Conservation (phyloP, 2,329 filamentous ascomycete species). For the Fusarium zealandicum region DNA sequence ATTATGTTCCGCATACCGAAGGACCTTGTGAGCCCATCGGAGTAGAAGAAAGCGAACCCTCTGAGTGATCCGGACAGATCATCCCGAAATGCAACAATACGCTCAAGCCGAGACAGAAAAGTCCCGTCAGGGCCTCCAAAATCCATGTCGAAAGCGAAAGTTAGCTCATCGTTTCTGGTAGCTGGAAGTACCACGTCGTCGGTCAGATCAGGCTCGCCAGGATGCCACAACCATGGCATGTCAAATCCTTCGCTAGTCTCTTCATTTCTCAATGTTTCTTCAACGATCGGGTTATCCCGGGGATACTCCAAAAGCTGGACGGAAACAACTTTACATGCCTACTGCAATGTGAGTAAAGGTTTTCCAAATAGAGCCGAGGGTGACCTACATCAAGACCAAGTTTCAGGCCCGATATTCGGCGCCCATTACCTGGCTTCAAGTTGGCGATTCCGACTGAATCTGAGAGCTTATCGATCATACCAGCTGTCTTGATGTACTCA, state of each 20-base stretch:
- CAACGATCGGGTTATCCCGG: too few relatives aligned
- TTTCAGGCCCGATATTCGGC: background rate
- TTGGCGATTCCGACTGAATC: background rate
- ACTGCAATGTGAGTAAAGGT: background rate
- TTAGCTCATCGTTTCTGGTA: background rate
- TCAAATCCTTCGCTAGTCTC: too few relatives aligned
- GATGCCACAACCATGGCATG: conserved; percentile 4
- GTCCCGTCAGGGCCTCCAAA: conserved; percentile 4
- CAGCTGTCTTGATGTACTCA: background rate
- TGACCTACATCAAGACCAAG: conserved; percentile 20
- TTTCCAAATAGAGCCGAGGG: accelerated
- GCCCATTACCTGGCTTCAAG: background rate
- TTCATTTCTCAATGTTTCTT: too few relatives aligned
- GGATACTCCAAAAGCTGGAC: background rate
- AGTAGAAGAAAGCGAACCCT: conserved; percentile 12
- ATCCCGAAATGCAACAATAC: background rate
- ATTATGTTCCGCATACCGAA: background rate
- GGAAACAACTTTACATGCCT: conserved; percentile 13
- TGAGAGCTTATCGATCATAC: accelerated
- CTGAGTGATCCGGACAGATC: accelerated
- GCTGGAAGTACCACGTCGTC: background rate
- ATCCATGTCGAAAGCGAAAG: conserved; percentile 10
- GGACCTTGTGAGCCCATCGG: background rate
- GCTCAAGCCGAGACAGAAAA: background rate
- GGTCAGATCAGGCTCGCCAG: background rate